A percentile compares a stretch with the other conserved stretches of the same genome.
These are phyloP conservation scores for Zygoascus hellenicus DNA, from an alignment of 1,139 yeast genomes.

Conservation along the genomic window DNA sequence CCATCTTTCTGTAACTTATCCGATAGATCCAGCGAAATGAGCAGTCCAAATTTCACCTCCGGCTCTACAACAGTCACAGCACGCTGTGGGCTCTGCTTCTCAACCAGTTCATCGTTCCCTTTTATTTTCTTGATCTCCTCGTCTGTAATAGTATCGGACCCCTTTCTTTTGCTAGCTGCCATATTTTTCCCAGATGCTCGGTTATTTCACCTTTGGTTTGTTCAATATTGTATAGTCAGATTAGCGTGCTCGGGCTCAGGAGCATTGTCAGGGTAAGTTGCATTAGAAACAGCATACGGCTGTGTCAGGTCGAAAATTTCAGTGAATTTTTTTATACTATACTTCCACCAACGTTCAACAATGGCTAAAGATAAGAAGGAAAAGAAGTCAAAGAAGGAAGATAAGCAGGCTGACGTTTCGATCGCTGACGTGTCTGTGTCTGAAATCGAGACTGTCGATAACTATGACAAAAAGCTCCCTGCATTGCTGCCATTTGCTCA, in stretches of 20 bases:
- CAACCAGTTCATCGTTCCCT: too few species aligned
- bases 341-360: conserved; percentile 10
- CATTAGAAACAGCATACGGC: background rate
- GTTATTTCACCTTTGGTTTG: too few species aligned
- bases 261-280: background rate
- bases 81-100: too few species aligned
- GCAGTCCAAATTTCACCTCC: too few species aligned
- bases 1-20: too few species aligned
- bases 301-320: background rate
- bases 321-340: background rate
- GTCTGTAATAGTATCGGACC: too few species aligned
- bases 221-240: too few species aligned
- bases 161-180: too few species aligned
- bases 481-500: conserved; percentile 89
- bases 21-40: too few species aligned
- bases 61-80: too few species aligned
- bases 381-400: conserved; percentile 20
- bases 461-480: conserved; percentile 86
- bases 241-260: background rate
- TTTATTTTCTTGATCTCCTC: too few species aligned
- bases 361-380: conserved; percentile 32
- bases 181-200: too few species aligned
- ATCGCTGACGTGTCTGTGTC: conserved; percentile 1
- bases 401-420: conserved; percentile 6
- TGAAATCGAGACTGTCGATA: conserved; percentile 45